These are phyloP conservation scores for Sechiopsis laciniata DNA, from an alignment of 306 rosid genomes.

Conservation along the genomic window DNA sequence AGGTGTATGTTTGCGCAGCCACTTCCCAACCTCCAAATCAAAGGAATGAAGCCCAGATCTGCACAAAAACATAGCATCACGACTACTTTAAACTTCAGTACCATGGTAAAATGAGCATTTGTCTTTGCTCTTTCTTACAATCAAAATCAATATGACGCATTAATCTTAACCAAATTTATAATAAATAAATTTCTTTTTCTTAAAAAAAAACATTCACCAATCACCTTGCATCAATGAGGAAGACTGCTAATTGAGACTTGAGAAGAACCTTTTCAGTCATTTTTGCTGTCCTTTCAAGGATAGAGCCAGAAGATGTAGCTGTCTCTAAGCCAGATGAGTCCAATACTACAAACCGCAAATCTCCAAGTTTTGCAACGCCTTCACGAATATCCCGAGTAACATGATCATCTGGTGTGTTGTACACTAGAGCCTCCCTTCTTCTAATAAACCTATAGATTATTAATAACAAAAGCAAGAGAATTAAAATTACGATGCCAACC, in stretches of 20 bases:
- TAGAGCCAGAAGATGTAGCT: conserved; percentile 62
- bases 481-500: background rate
- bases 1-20: conserved; percentile 73
- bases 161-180: background rate
- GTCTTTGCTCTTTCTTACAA: background rate
- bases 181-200: too few relatives aligned
- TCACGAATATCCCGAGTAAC: conserved; percentile 89
- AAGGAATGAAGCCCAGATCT: conserved; percentile 87
- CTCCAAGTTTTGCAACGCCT: conserved; percentile 81
- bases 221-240: conserved; percentile 77
- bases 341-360: conserved; percentile 77
- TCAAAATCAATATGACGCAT: background rate
- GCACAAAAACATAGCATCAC: conserved; percentile 21
- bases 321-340: conserved; percentile 94
- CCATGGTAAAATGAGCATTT: background rate
- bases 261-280: conserved; percentile 66
- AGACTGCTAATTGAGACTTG: conserved; percentile 58
- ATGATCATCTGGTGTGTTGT: conserved; percentile 87
- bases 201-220: background rate
- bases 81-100: background rate
- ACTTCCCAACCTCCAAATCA: conserved; percentile 81
- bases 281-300: conserved; percentile 77
- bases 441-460: conserved; percentile 55
- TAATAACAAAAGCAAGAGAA: background rate
- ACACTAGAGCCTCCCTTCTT: conserved; percentile 89